A percentile compares a stretch with the other conserved stretches of the same genome.
Evolutionary conservation across 2,329 filamentous ascomycete species (phyloP).

Genomic region (Neocucurbitaria cava): DNA sequence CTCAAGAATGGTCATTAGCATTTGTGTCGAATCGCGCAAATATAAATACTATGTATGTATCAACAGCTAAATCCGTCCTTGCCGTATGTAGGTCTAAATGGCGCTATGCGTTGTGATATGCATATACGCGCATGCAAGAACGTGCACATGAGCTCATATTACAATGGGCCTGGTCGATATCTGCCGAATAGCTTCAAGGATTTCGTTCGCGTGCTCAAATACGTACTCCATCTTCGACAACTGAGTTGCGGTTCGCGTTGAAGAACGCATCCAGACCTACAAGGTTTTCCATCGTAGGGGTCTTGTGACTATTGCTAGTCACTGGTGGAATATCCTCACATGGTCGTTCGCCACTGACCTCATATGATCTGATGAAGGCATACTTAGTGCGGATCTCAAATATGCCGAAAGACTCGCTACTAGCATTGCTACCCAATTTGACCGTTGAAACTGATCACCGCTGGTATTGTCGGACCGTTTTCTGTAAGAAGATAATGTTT

Average conservation of each 20-base stretch:
- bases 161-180: not conserved
- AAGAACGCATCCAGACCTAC: not conserved
- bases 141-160: constrained; percentile 4
- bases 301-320: not conserved
- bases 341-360: not conserved
- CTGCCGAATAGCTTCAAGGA: not conserved
- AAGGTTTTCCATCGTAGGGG: not conserved
- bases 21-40: not conserved
- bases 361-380: not conserved
- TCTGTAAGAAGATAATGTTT: not conserved
- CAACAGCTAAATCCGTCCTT: not conserved
- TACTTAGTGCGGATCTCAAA: not conserved
- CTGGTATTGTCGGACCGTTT: constrained; percentile 2
- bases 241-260: not conserved
- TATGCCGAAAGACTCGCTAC: not conserved
- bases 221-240: not conserved
- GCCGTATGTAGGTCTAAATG: constrained; percentile 5
- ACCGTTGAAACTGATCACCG: not conserved
- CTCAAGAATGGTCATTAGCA: not conserved
- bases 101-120: constrained; percentile 16
- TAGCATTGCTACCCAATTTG: constrained; percentile 12
- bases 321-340: not conserved
- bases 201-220: not conserved
- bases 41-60: not conserved
- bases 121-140: constrained; percentile 14